Base-by-base conservation (phyloP, 2,329 filamentous ascomycete genomes). In the Cladophialophora carrionii region DNA sequence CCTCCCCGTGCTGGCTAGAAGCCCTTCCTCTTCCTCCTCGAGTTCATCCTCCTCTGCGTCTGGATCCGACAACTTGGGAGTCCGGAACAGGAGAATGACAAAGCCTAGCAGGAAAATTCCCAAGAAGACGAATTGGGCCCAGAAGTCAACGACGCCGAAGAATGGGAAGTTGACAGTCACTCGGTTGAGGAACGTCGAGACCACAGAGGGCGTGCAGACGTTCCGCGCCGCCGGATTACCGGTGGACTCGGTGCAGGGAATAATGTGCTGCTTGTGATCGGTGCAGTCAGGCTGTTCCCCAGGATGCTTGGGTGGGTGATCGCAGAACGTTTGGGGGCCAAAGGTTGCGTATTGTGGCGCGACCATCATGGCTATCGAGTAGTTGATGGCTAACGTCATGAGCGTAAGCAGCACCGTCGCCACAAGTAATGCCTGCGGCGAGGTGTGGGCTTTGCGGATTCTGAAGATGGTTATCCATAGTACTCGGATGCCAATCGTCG, bases 301-400 rank as follows among this genome's bases (percentile, higher is more conserved):
- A 0, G 85, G 83, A 63, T 85, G 81, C 43, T 80, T 81, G 2
- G 88, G 84, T 37, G 87, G 83, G 68, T 89, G 87, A 72, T 92
- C 88, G 78, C 95, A 99, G 80, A 93, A 97, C 0, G 90, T 96
- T 77, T 99, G 95, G 0, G 93, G 92, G 57, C 95, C 95, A 75
- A 92, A 99, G 61, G 90, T 96, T 54, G 94, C 87, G 76, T 99
- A 99, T 74, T 98, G 93, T 1, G 95, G 95, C 5, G 92, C 95
- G n/a, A 96, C 87, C 68, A 98, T 84, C 89, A 96, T 96, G 63
- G 91, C 90, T 49, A 98, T 82, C 8, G 91, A 87, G 77, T 98
- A 99, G 80, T 98, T 96, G 77, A 96, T 89, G 37, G 91, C 95
- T 51, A 99, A 81, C 1, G 91, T 91, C 70, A 96, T 94, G 69